Conservation (phyloP, 2,329 filamentous ascomycete species). For the Diaporthe aspalathi region DNA sequence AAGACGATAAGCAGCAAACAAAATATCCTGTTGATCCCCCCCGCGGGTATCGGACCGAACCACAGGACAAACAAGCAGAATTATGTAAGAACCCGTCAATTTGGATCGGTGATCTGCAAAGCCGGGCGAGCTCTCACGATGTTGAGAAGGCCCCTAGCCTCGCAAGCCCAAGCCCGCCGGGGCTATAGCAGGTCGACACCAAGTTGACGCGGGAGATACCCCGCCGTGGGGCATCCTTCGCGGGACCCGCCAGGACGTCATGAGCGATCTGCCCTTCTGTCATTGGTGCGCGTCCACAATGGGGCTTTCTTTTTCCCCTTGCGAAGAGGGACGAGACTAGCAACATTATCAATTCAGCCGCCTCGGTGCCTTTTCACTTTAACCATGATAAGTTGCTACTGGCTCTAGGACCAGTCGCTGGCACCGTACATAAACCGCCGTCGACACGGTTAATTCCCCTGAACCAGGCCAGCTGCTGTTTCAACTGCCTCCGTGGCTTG, state of each 20-base stretch:
- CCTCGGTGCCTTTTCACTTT: constrained; percentile 10
- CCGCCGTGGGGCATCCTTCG: constrained; percentile 9
- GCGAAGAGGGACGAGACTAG: background rate
- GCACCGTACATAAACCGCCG: background rate
- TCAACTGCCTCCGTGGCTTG: background rate
- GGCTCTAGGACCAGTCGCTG: background rate
- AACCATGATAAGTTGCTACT: background rate
- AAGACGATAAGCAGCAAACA: constrained; percentile 11
- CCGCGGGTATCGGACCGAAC: constrained; percentile 12
- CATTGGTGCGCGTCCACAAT: constrained; percentile 16
- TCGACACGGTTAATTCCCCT: background rate
- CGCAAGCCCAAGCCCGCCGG: background rate
- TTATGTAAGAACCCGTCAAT: constrained; percentile 1
- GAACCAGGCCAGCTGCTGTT: background rate
- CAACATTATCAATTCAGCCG: constrained; percentile 3
- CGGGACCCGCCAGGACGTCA: constrained; percentile 19
- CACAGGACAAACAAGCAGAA: background rate
- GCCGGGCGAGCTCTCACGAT: constrained; percentile 24
- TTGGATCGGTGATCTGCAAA: constrained; percentile 31
- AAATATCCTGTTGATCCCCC: background rate
- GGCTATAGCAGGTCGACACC: constrained; percentile 15
- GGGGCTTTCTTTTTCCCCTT: background rate
- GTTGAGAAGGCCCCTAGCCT: background rate
- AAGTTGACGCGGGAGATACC: constrained; percentile 4
- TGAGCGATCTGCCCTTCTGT: background rate